Evolutionary conservation across 1,284 basidiomycete genomes (phyloP).

Genomic region (Phellinidium pouzarii): DNA sequence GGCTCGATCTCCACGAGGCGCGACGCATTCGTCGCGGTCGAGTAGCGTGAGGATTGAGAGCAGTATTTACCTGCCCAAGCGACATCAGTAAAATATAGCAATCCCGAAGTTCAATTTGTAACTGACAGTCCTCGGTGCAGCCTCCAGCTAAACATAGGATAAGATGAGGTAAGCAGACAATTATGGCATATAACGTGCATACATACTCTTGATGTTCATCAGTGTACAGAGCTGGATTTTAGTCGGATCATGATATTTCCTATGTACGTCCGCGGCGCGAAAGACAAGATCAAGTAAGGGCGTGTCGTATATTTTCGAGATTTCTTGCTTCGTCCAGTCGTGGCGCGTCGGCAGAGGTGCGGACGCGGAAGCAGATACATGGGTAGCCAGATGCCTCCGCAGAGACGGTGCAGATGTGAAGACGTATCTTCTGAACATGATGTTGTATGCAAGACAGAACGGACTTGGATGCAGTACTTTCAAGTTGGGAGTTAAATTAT

Average conservation of each 20-base stretch:
- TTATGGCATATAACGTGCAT: constrained; percentile 19
- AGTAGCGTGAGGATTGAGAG: constrained; percentile 91
- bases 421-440: constrained; percentile 12
- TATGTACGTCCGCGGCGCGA: constrained; percentile 77
- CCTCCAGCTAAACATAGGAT: constrained; percentile 63
- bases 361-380: constrained; percentile 34
- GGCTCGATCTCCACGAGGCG: constrained; percentile 88
- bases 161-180: constrained; percentile 13
- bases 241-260: constrained; percentile 79
- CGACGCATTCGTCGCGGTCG: constrained; percentile 85
- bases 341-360: constrained; percentile 33
- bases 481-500: not conserved
- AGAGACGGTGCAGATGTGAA: constrained; percentile 4
- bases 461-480: too few relatives aligned
- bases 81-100: constrained; percentile 5
- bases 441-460: not conserved
- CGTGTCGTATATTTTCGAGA: constrained; percentile 70
- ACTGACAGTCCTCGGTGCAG: constrained; percentile 91
- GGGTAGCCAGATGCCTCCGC: constrained; percentile 54
- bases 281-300: constrained; percentile 86
- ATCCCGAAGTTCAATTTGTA: not conserved
- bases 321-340: constrained; percentile 64
- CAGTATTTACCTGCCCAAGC: constrained; percentile 79
- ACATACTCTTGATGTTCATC: constrained; percentile 97
- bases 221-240: constrained; percentile 96